These are phyloP conservation scores for Epichloe hybrida DNA, from an alignment of 2,329 filamentous ascomycete genomes.

Conservation along the genomic window DNA sequence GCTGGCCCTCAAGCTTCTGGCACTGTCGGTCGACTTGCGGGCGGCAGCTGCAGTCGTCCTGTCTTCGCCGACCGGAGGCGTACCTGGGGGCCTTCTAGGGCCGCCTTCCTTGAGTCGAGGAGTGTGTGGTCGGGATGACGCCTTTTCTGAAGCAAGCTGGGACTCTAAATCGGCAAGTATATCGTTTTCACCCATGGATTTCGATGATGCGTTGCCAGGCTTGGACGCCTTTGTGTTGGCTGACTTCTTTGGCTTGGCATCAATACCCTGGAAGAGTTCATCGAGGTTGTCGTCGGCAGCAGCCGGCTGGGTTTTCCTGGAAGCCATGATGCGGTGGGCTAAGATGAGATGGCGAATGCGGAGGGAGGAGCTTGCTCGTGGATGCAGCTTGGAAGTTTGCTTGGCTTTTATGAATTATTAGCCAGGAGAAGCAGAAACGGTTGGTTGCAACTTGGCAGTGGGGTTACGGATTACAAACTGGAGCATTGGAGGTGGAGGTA, in stretches of 20 bases:
- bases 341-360: not conserved
- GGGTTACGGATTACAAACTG: not conserved
- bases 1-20: constrained; percentile 55
- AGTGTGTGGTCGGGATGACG: constrained; percentile 67
- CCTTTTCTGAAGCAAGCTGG: constrained; percentile 55
- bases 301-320: constrained; percentile 43
- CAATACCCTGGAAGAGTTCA: constrained; percentile 52
- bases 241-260: constrained; percentile 35
- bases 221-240: constrained; percentile 28
- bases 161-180: constrained; percentile 74
- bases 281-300: constrained; percentile 49
- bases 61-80: constrained; percentile 50
- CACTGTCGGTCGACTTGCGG: constrained; percentile 69
- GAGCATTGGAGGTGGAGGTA: not conserved
- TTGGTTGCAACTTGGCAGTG: not conserved
- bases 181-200: constrained; percentile 48
- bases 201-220: constrained; percentile 34
- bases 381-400: not conserved
- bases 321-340: constrained; percentile 33
- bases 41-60: constrained; percentile 26
- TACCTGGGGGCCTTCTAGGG: constrained; percentile 31
- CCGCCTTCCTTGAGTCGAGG: constrained; percentile 52
- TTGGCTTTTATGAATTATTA: too few relatives aligned
- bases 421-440: too few relatives aligned
- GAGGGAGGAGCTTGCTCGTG: not conserved